Base-by-base conservation (phyloP, 1,284 basidiomycete genomes). In the Amylostereum areolatum region DNA sequence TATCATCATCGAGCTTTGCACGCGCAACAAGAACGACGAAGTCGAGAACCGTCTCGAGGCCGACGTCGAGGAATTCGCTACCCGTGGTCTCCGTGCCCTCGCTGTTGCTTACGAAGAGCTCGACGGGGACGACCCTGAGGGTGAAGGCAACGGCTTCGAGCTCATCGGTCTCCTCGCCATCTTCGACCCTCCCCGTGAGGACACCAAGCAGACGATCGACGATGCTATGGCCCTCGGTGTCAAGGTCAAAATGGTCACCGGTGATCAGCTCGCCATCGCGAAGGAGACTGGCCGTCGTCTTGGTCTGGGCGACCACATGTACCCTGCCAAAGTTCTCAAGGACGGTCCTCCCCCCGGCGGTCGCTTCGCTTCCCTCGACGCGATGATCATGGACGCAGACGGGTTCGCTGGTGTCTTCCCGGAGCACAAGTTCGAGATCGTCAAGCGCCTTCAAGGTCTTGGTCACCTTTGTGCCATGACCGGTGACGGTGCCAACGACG, bases 211-310 rank as follows among this genome's bases (percentile, higher is more conserved):
- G 75, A 99, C 96, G 34, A 97, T 99, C 66, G 93, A 97, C 67
- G 93, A 97, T 70, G 95, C 95, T 53, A 77, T 94, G 55, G 86
- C 87, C 53, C 91, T 98, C 66, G 95, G 96, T 74, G 94, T 98
- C 60, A 89, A 89, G 70, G 95, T 98, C 70, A 98, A 98, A 88
- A 98, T 98, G 96, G 94, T 97, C 57, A 98, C 95, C 44, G 95
- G 95, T 83, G 95, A 98, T 71, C 93, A 97, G 77, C 91, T 98
- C 65, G 95, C 96, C 61, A 98, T 98, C 59, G 95, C 95, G 52
- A 98, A 98, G 84, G 96, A 98, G 73, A 98, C 95, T 56, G 95
- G 96, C 60, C 90, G 94, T 72, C 91, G 94, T 78, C 90, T 98
- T 51, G 95, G 95, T 65, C 77, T 91, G 56, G 92, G 92, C 68